Evolutionary conservation across 495 filamentous ascomycete species (phyloP).

Genomic region (Thermothielavioides terrestris): DNA sequence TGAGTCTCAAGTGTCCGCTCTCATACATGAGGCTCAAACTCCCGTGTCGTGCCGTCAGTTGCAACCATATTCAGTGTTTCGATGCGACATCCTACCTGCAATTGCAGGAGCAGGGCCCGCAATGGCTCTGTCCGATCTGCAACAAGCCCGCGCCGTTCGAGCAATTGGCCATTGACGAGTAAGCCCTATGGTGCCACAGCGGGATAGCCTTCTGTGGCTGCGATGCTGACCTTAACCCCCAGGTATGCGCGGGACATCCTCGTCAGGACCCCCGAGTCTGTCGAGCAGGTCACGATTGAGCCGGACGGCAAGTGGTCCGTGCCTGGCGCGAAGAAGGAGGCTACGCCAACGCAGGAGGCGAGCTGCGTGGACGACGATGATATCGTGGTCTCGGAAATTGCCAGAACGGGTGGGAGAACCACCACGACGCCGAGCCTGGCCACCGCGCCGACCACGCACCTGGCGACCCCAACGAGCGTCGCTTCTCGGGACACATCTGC

Average conservation of each 20-base stretch:
- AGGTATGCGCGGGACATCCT: constrained; percentile 90
- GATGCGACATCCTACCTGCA: constrained; percentile 91
- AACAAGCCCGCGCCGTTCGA: constrained; percentile 75
- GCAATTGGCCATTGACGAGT: constrained; percentile 78
- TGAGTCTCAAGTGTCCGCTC: constrained; percentile 88
- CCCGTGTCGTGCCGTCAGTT: constrained; percentile 70
- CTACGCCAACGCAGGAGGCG: constrained; percentile 11
- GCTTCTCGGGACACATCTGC: constrained; percentile 24
- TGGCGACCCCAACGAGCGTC: constrained; percentile 24
- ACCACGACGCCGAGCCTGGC: constrained; percentile 10
- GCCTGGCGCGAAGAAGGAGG: constrained; percentile 27
- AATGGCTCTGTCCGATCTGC: constrained; percentile 90
- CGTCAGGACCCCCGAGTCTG: constrained; percentile 51
- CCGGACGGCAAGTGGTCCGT: constrained; percentile 74
- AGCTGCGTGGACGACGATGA: constrained; percentile 53
- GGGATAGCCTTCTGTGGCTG: too few species aligned
- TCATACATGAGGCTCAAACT: constrained; percentile 72
- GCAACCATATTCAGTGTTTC: constrained; percentile 90
- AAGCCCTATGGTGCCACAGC: constrained; percentile 29
- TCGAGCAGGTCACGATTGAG: constrained; percentile 84
- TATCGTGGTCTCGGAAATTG: constrained; percentile 55
- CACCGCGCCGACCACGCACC: constrained; percentile 6
- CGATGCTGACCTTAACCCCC: background rate
- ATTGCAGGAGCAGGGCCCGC: constrained; percentile 89
- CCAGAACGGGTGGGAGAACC: constrained; percentile 10